These are phyloP conservation scores for Boletus eberwhitei DNA, from an alignment of 768 basidiomycete genomes.

Conservation along the genomic window DNA sequence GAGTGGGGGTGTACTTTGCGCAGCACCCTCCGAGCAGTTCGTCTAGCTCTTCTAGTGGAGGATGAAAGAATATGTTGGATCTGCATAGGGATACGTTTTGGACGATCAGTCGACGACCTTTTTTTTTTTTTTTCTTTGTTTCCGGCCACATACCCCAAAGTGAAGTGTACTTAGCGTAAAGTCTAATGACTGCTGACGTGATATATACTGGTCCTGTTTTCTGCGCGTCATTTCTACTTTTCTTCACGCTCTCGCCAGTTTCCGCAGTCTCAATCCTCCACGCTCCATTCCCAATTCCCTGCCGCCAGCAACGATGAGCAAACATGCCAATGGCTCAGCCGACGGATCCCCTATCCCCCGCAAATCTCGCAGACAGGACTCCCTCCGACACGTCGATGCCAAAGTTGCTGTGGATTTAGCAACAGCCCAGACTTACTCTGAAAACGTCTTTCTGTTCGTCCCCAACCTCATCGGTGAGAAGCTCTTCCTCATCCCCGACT, in stretches of 20 bases:
- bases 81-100: neutral
- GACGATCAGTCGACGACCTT: neutral
- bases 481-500: neutral
- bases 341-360: slow-evolving; percentile 28
- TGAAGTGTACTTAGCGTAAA: neutral
- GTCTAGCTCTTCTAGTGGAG: neutral
- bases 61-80: neutral
- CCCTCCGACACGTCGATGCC: slow-evolving; percentile 74
- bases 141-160: neutral
- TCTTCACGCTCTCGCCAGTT: neutral
- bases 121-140: neutral
- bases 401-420: slow-evolving; percentile 86
- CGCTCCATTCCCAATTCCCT: neutral
- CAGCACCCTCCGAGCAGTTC: neutral
- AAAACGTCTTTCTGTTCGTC: slow-evolving; percentile 96
- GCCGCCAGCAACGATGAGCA: slow-evolving; percentile 22
- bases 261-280: neutral
- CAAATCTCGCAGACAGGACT: slow-evolving; percentile 43
- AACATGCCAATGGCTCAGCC: slow-evolving; percentile 24
- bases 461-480: slow-evolving; percentile 91
- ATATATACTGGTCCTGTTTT: slow-evolving; percentile 14
- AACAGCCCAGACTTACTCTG: slow-evolving; percentile 80
- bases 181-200: slow-evolving; percentile 19
- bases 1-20: slow-evolving; percentile 29
- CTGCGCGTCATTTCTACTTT: slow-evolving; percentile 19